Percentiles rank a stretch among this genome's conserved stretches.
Conservation (phyloP, 2,329 filamentous ascomycete genomes). For the Clonostachys chloroleuca region DNA sequence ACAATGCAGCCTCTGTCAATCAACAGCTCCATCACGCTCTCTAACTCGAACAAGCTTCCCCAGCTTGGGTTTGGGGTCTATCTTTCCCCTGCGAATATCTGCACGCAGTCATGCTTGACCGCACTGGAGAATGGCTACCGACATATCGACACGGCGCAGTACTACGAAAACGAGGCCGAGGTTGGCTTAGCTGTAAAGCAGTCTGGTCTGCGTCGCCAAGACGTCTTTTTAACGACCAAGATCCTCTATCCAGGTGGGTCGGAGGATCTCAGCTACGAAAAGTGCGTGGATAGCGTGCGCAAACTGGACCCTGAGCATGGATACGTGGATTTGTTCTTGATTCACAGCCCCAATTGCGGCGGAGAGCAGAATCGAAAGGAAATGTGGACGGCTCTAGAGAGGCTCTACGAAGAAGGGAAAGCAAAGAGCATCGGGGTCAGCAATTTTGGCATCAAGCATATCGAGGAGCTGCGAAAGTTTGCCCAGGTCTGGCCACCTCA, state of each 20-base stretch:
- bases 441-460: conserved; percentile 64
- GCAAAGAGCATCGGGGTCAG: conserved; percentile 65
- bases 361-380: conserved; percentile 47
- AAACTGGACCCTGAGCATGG: conserved; percentile 51
- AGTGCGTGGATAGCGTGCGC: conserved; percentile 54
- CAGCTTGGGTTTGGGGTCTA: conserved; percentile 71
- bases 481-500: conserved; percentile 62
- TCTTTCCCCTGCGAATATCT: conserved; percentile 48
- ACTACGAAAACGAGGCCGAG: conserved; percentile 63
- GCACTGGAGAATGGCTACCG: conserved; percentile 57
- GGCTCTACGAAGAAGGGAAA: conserved; percentile 52
- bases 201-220: conserved; percentile 48
- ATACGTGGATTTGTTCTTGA: conserved; percentile 66
- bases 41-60: conserved; percentile 40
- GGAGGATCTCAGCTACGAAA: conserved; percentile 55
- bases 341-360: conserved; percentile 59
- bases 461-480: conserved; percentile 61
- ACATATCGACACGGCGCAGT: conserved; percentile 59
- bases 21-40: conserved; percentile 11
- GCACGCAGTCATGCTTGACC: conserved; percentile 50
- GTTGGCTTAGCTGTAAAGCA: conserved; percentile 60
- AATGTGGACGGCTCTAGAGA: conserved; percentile 64
- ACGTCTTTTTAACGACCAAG: conserved; percentile 70
- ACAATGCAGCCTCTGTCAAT: neutral
- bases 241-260: conserved; percentile 48